Base-by-base conservation (phyloP, 2,329 filamentous ascomycete species). In the Sclerotinia trifoliorum region DNA sequence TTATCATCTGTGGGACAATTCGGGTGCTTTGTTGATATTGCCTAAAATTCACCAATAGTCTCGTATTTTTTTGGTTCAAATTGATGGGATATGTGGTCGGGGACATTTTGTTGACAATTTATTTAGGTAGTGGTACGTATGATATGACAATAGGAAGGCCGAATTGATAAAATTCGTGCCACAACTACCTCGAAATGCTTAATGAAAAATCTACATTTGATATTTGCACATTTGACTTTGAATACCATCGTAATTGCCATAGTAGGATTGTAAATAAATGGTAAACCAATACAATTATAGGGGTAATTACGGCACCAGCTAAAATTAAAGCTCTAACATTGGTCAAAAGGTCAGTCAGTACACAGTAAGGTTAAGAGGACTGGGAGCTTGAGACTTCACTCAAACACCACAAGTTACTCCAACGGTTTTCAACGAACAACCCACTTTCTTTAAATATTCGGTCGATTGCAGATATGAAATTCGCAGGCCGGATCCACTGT, bases 241-340 rank as follows among this genome's bases (percentile, higher is more conserved):
- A 39, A 48, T 24, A 17, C 21, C 21, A 24, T 60, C 63, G 52
- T 66, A 26, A 56, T 48, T 66, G 32, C 63, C 52, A 19, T 26
- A 58, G 13, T 29, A 11, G 63, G 5, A 57, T 19, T 46, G 19
- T 54, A 39, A 65, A 17, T 54, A 39, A 65, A 17, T 48, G 19
- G 26, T 15, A 46, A 26, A 26, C 15, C 6, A 26, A 26, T 51
- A 51, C 17, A 51, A 17, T 60, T 51, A 49, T 56, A 57, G 54
- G 64, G 44, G 44, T 15, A 48, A 19, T 42, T 17, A 48, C 51
- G 51, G n/a, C 24, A 26, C 61, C 21, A 32, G 32, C 55, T n/a
- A 61, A 44, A 66, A 39, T 51, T 49, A 51, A 66, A 61, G 24
- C 55, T 52, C 60, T 61, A 66, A 52, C 65, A 66, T 66, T 66